Percentiles rank a stretch among this genome's conserved stretches.
Conservation (phyloP, 1,284 basidiomycete species). For the Coniophora puteana region DNA sequence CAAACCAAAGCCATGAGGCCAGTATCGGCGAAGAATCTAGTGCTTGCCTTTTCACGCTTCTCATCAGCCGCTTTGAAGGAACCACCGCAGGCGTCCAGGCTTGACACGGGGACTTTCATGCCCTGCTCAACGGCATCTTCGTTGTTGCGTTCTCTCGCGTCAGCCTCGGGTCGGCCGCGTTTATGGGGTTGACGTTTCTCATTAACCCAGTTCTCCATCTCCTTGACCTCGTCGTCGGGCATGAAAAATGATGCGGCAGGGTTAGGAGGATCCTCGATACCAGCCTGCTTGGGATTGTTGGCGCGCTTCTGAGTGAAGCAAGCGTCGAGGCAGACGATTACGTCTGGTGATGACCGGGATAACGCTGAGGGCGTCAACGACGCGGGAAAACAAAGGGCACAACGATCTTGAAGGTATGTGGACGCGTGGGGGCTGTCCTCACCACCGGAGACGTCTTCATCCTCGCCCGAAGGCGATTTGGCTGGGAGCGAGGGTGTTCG, state of each 20-base stretch:
- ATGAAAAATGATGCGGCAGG: conserved; percentile 8
- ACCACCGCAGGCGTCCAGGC: conserved; percentile 13
- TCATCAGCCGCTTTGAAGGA: conserved; percentile 18
- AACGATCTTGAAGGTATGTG: neutral
- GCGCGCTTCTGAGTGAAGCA: conserved; percentile 10
- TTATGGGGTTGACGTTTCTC: neutral
- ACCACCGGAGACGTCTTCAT: neutral
- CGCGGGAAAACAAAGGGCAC: conserved; percentile 2
- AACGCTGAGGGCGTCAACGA: neutral
- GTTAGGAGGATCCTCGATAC: neutral
- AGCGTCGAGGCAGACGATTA: conserved; percentile 11
- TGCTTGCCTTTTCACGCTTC: conserved; percentile 9
- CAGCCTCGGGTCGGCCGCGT: neutral
- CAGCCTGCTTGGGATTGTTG: neutral
- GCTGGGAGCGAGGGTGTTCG: neutral
- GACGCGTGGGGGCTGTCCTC: neutral
- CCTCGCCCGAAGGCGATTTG: too few relatives aligned
- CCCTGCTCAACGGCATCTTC: conserved; percentile 1
- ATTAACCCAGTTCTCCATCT: neutral
- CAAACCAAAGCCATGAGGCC: too few relatives aligned
- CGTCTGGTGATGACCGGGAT: conserved; percentile 2
- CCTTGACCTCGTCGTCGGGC: conserved; percentile 3
- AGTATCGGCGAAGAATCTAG: conserved; percentile 13
- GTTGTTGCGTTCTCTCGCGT: neutral
- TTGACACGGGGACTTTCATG: conserved; percentile 8